Base-by-base conservation (phyloP, 805 yeast species). In the Starmerella kuoi region DNA sequence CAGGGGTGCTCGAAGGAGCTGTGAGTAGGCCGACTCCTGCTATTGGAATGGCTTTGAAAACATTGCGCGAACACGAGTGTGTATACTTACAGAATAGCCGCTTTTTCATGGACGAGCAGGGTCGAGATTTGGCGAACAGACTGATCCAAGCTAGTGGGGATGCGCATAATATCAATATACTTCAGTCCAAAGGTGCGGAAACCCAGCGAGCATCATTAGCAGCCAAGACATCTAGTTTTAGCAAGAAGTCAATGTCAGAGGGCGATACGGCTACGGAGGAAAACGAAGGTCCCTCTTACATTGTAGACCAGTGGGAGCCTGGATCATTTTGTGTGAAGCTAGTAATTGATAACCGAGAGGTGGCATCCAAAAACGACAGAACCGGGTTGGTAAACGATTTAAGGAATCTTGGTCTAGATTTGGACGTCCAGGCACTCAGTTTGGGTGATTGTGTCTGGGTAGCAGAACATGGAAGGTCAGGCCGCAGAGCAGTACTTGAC, bases 361-460 rank as follows among this genome's bases (percentile, higher is more conserved):
- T 87, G 3, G 68, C 82, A 50, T 76, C 88, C 0, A 65, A 65
- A 45, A 60, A 60, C 24, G 85, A 87, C 33, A 67, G 95, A 12
- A 79, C 74, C 42, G 85, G 73, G 57, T 86, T 91, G 55, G 61
- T 67, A 1, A 67, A 65, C 2, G 72, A 77, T 31, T 63, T 88
- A 15, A 56, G 54, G 0, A 59, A 65, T 17, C 55, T 65, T 8
- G 77, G 76, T 0, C 64, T 80, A 1, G 58, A 62, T 3, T 65
- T 73, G 38, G 77, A 73, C 18, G 72, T 70, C 1, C 59, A 73
- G 37, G 65, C 82, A 1, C 64, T 91, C 23, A 63, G 91, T 0
- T 73, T 87, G 2, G 97, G 98, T 5, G 99, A 91, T 63, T 79
- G 79, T 1, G 48, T 80, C 8, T 91, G 97, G 98, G 68, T 86